phyloP scores from a whole-genome alignment of 2,329 filamentous ascomycete species.

The Colletotrichum lini region DNA sequence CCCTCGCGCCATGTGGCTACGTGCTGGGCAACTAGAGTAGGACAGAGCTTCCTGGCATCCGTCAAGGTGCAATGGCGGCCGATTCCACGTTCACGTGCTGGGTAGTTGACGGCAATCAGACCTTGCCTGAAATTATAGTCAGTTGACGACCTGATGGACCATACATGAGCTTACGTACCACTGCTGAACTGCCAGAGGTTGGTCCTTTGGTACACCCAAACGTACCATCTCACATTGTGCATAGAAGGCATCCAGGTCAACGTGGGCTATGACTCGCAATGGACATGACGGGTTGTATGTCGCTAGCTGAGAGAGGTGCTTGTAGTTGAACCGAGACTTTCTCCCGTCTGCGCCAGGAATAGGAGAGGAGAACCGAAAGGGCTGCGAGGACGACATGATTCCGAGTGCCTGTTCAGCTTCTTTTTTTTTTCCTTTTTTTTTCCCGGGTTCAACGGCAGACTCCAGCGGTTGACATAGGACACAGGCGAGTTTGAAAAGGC shows the following conservation, averaged over 20 bases:
- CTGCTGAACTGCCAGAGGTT: constrained; percentile 93
- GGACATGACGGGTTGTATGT: constrained; percentile 80
- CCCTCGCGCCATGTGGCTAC: constrained; percentile 96
- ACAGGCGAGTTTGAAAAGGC: neutral
- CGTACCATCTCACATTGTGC: constrained; percentile 96
- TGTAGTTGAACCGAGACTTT: constrained; percentile 84
- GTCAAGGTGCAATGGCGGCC: constrained; percentile 82
- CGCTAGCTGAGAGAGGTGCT: constrained; percentile 83
- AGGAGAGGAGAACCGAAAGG: constrained; percentile 40
- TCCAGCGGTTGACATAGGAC: neutral
- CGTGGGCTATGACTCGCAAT: constrained; percentile 88
- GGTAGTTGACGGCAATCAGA: constrained; percentile 96
- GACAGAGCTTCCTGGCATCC: constrained; percentile 90
- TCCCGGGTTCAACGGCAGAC: neutral
- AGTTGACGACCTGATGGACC: constrained; percentile 2
- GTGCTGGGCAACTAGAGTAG: constrained; percentile 87
- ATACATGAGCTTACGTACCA: constrained; percentile 67
- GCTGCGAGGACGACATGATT: constrained; percentile 41
- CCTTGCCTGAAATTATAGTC: constrained; percentile 74
- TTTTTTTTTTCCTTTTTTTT: neutral
- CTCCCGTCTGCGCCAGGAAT: constrained; percentile 22
- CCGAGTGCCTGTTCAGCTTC: constrained; percentile 4
- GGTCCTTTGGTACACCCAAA: constrained; percentile 79
- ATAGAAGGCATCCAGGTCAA: constrained; percentile 98
- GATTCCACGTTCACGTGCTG: constrained; percentile 85